Evolutionary conservation across 2,329 filamentous ascomycete genomes (phyloP).

Genomic region (Monilinia vaccinii-corymbosi): DNA sequence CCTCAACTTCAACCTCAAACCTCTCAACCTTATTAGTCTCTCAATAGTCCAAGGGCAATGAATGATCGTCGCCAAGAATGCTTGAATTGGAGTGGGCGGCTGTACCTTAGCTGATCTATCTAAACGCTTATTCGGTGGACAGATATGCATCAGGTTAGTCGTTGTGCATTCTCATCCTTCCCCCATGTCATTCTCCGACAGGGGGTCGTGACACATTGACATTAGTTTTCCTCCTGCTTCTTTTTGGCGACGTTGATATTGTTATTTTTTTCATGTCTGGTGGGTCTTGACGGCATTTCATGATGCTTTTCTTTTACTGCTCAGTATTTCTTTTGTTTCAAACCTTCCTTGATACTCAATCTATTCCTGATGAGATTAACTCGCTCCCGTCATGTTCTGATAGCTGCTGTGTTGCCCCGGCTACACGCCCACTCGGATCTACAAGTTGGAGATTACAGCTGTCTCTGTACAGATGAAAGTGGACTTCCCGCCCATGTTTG

Average conservation of each 20-base stretch:
- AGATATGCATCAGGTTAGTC: neutral
- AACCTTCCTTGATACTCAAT: neutral
- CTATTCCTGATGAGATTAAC: conserved; percentile 1
- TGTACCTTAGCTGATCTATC: neutral
- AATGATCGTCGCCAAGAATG: neutral
- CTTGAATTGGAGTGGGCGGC: neutral
- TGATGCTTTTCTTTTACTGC: conserved; percentile 2
- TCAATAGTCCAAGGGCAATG: neutral
- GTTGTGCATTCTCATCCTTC: neutral
- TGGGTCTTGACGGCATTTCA: neutral
- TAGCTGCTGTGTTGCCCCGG: neutral
- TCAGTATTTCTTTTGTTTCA: neutral
- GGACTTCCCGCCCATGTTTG: neutral
- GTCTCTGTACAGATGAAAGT: neutral
- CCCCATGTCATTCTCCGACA: neutral
- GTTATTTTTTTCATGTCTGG: neutral
- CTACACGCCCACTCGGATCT: neutral
- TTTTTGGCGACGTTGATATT: conserved; percentile 1
- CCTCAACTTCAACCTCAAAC: no score
- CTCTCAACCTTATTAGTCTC: neutral
- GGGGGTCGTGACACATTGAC: neutral
- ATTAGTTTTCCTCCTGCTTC: neutral
- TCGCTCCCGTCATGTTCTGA: conserved; percentile 6
- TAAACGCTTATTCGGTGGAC: neutral
- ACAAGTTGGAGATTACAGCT: neutral